Evolutionary conservation across 2,329 filamentous ascomycete species (phyloP), one percentile per base, ranked within the genome.

Genomic region (Ophiocordyceps camponoti-rufipedis): DNA sequence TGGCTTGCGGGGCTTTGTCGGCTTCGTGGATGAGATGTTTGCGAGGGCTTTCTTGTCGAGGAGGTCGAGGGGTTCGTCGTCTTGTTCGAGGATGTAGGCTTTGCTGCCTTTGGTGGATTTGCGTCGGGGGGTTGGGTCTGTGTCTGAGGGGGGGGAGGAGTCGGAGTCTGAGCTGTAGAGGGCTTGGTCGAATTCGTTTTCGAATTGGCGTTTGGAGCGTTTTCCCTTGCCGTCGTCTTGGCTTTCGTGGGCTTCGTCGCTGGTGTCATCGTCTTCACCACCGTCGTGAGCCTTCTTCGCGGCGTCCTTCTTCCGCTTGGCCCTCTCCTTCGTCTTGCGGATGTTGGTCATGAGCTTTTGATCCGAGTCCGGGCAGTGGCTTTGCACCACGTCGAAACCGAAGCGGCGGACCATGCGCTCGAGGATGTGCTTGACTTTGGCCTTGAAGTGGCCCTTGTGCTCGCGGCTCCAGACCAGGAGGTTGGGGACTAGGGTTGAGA

Each of bases 391-490:
- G 2, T 89, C 82, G 42, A 83, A 82, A 43, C 91, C 88, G 57
- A 95, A 96, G 47, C 89, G 79, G 43, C 89, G 78, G 19, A 96
- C 82, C 74, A 95, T 86, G 45, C 91, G 79, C 66, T 98, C 91
- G 14, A 98, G 68, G 51, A 98, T 96, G 58, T 95, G 88, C 76
- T 95, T 96, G 53, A 98, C 88, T 69, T 96, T 98, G 44, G 85
- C 81, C 56, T 89, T 86, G 68, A 98, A 91, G 59, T 94, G 87
- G 12, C 87, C 87, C 68, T 96, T 96, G 70, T 98, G 93, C 64
- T 98, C 91, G 62, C 95, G 86, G 58, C 84, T 88, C 89, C 91
- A 98, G 40, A 88, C 78, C 71, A 96, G 85, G 18, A 96, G 70
- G 62, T 94, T 94, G 4, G 88, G 85, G 2, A 98, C 75, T 43